These are phyloP conservation scores for Priceomyces castillae DNA, from an alignment of 805 yeast genomes.

Conservation along the genomic window DNA sequence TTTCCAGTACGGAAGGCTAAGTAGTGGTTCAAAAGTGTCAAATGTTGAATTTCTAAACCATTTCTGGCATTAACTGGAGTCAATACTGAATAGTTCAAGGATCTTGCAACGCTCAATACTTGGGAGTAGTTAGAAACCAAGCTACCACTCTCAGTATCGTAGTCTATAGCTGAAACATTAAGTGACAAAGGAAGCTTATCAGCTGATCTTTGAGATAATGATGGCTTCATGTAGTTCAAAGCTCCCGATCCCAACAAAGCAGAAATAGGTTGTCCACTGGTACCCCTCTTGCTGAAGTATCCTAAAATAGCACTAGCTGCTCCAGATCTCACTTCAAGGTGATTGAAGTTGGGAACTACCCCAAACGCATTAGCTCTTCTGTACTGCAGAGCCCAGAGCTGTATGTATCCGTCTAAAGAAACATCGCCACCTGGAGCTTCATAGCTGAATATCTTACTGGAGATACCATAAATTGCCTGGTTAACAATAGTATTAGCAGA, in stretches of 20 bases:
- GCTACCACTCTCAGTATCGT: constrained; percentile 49
- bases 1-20: constrained; percentile 48
- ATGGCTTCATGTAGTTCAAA: constrained; percentile 64
- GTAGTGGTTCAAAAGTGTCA: constrained; percentile 61
- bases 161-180: constrained; percentile 75
- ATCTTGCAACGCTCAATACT: constrained; percentile 60
- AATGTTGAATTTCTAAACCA: constrained; percentile 61
- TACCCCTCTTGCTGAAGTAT: constrained; percentile 43
- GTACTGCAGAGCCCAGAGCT: constrained; percentile 55
- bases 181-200: constrained; percentile 57
- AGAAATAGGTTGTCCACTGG: constrained; percentile 38
- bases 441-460: constrained; percentile 62
- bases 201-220: constrained; percentile 40
- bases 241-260: constrained; percentile 66
- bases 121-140: constrained; percentile 63
- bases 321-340: constrained; percentile 75
- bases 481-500: constrained; percentile 54
- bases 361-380: constrained; percentile 51
- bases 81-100: constrained; percentile 63
- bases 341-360: constrained; percentile 58
- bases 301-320: constrained; percentile 81
- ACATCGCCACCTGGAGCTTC: constrained; percentile 62
- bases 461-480: constrained; percentile 52
- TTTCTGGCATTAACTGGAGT: constrained; percentile 54
- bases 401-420: constrained; percentile 56